Conservation (phyloP, 1,139 yeast species). For the Kluyveromyces sp. region DNA sequence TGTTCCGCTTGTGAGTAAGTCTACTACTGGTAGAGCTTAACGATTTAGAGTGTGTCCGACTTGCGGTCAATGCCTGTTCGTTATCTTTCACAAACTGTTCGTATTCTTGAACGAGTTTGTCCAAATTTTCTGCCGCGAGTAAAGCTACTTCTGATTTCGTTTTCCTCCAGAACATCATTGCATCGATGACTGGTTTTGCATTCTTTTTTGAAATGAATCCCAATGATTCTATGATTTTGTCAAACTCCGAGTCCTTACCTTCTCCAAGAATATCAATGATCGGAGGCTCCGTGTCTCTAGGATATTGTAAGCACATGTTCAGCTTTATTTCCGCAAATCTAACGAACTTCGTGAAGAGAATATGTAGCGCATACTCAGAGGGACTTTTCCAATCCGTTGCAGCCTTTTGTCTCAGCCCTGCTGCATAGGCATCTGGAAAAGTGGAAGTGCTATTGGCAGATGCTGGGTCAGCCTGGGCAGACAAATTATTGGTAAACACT, state of each 20-base stretch:
- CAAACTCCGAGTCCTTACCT: constrained; percentile 82
- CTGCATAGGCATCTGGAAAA: constrained; percentile 22
- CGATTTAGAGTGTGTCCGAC: constrained; percentile 20
- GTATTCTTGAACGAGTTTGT: constrained; percentile 30
- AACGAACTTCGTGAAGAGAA: constrained; percentile 90
- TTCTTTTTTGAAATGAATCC: constrained; percentile 87
- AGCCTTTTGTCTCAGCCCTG: constrained; percentile 37
- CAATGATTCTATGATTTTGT: constrained; percentile 72
- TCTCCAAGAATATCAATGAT: constrained; percentile 75
- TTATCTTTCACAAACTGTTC: constrained; percentile 14
- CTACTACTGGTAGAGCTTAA: constrained; percentile 25
- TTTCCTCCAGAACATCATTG: constrained; percentile 97
- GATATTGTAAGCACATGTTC: constrained; percentile 62
- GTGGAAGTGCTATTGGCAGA: constrained; percentile 16
- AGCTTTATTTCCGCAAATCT: constrained; percentile 86
- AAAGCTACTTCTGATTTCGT: constrained; percentile 81
- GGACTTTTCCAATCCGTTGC: constrained; percentile 72
- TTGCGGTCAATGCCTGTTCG: constrained; percentile 12
- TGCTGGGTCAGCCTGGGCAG: constrained; percentile 7
- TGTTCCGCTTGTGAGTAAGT: constrained; percentile 34
- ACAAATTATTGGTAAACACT: not conserved
- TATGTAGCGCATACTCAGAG: constrained; percentile 89
- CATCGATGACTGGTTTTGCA: constrained; percentile 94
- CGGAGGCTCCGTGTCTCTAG: constrained; percentile 70
- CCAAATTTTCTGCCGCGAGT: constrained; percentile 58